Base-by-base conservation (phyloP, 257 asterid genomes). In the Przewalskia tangutica region DNA sequence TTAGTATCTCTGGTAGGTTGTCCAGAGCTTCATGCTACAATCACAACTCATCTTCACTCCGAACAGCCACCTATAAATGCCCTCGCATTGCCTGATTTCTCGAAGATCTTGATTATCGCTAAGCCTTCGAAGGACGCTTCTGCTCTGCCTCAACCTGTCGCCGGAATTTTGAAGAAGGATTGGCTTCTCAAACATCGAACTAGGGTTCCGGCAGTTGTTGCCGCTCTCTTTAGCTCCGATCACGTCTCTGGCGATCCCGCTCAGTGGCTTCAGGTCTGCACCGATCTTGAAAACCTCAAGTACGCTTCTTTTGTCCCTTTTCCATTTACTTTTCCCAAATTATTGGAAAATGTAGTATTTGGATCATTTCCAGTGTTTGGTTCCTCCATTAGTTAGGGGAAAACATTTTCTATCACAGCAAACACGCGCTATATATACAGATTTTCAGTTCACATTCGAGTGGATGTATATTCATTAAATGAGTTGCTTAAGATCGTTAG, bases 101-200 rank as follows among this genome's bases (percentile, higher is more conserved):
- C 99, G 8, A 94, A 90, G 93, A 92, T 95, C 89, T 84, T 93
- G 6, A 81, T 94, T 20, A 90, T 95, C 77, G 88, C 97, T 46
- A 92, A 84, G 84, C 84, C 88, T 32, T 87, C 88, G 0, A 84
- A 88, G 55, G 98, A 95, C 6, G 84, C 14, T 78, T 68, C 90
- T 1, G 89, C 27, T 12, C 56, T 84, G n/a, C 59, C 51, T 51
- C 88, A 86, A 9, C 85, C 89, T 18, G 86, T 88, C 3, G 77
- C 81, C 58, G 99, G 99, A 36, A 92, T 94, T 46, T 17, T 96
- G 80, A 90, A 85, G 85, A 85, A 91, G 14, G 99, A 93, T 76
- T 96, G 99, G 99, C 91, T 94, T 8, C 79, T 92, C 11, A 96
- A 96, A 93, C 99, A 96, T 88, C 92, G 99, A 71, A 96, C 98